Evolutionary conservation across 2,329 filamentous ascomycete species (phyloP).

Genomic region (Alternaria gaisen): DNA sequence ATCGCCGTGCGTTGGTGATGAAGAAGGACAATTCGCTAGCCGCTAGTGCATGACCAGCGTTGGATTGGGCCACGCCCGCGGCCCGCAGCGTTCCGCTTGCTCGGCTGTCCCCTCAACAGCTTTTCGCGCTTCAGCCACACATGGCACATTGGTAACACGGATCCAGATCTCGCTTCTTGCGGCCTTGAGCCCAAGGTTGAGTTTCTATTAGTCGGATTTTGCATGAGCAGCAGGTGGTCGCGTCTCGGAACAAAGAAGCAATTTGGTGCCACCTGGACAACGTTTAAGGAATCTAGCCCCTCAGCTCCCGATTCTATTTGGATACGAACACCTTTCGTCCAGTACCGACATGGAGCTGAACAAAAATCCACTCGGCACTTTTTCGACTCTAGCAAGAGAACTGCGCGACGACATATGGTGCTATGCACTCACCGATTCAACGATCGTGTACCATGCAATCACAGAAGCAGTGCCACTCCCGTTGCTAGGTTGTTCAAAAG

Average conservation of each 20-base stretch:
- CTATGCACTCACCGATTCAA: slow-evolving; percentile 1
- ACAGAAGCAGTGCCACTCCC: not conserved
- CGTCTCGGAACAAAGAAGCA: not conserved
- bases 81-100: slow-evolving; percentile 9
- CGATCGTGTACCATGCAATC: slow-evolving; percentile 4
- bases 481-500: slow-evolving; percentile 6
- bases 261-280: not conserved
- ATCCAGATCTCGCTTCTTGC: not conserved
- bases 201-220: not conserved
- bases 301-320: not conserved
- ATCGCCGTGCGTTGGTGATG: not conserved
- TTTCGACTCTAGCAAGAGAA: slow-evolving; percentile 2
- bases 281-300: not conserved
- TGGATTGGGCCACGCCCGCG: slow-evolving; percentile 1
- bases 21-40: slow-evolving; percentile 1
- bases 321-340: not conserved
- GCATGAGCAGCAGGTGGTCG: not conserved
- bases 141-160: not conserved
- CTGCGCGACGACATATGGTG: slow-evolving; percentile 3
- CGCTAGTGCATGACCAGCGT: not conserved
- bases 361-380: not conserved
- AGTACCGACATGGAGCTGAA: not conserved
- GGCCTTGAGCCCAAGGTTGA: not conserved
- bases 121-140: slow-evolving; percentile 3
- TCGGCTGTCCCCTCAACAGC: slow-evolving; percentile 5